Evolutionary conservation across 192 early-diverging fungal genomes (phyloP).

Genomic region (Podila clonocystis): DNA sequence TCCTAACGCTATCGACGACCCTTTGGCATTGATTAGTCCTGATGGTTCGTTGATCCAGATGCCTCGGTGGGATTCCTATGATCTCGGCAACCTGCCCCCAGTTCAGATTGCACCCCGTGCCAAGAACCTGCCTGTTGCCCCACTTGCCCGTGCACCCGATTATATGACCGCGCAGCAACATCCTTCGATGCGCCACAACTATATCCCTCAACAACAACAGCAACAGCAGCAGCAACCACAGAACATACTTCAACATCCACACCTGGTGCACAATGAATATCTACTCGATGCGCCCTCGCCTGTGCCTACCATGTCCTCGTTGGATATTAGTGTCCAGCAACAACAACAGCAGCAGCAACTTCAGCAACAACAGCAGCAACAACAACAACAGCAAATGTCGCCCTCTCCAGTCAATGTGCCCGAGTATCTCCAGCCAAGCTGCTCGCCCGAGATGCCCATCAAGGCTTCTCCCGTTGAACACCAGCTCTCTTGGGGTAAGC

Average conservation of each 20-base stretch:
- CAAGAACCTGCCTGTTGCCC: slow-evolving; percentile 33
- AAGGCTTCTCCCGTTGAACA: slow-evolving; percentile 43
- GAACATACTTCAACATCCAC: slow-evolving; percentile 9
- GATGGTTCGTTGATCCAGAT: slow-evolving; percentile 26
- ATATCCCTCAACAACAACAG: slow-evolving; percentile 27
- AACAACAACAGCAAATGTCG: slow-evolving; percentile 19
- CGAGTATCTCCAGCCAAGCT: slow-evolving; percentile 37
- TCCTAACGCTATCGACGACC: slow-evolving; percentile 2
- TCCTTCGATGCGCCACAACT: slow-evolving; percentile 6
- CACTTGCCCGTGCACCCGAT: slow-evolving; percentile 13
- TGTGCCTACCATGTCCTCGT: slow-evolving; percentile 27
- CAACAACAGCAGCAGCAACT: background rate
- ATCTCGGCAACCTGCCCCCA: slow-evolving; percentile 29
- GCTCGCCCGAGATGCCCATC: slow-evolving; percentile 46
- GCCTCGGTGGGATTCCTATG: slow-evolving; percentile 34
- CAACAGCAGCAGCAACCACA: slow-evolving; percentile 30
- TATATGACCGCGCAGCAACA: slow-evolving; percentile 6
- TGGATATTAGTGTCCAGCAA: slow-evolving; percentile 12
- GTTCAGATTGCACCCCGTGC: slow-evolving; percentile 43
- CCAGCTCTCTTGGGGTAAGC: slow-evolving; percentile 43
- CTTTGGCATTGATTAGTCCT: slow-evolving; percentile 31
- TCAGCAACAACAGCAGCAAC: background rate
- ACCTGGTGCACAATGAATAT: slow-evolving; percentile 22
- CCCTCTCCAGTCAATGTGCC: slow-evolving; percentile 29
- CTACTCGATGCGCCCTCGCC: slow-evolving; percentile 43